Evolutionary conservation across 2,329 filamentous ascomycete genomes (phyloP).

Genomic region (Diaporthe humulicola): DNA sequence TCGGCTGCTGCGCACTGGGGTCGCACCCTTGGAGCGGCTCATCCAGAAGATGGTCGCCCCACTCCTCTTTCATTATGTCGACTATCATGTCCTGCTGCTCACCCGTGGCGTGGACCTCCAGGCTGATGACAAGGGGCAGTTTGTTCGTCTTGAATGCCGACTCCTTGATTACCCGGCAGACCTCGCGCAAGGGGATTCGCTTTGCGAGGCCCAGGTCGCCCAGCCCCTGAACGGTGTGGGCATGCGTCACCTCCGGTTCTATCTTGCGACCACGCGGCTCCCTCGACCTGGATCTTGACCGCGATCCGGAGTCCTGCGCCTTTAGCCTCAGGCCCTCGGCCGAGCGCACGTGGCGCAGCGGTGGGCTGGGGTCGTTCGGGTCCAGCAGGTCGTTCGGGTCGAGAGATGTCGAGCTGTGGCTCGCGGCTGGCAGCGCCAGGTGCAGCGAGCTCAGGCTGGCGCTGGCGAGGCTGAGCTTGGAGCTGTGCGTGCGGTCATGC

Average conservation of each 20-base stretch:
- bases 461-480: slow-evolving; percentile 54
- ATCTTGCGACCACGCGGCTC: slow-evolving; percentile 50
- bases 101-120: slow-evolving; percentile 88
- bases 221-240: slow-evolving; percentile 42
- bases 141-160: slow-evolving; percentile 82
- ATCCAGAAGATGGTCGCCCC: slow-evolving; percentile 81
- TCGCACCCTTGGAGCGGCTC: slow-evolving; percentile 62
- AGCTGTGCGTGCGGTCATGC: slow-evolving; percentile 54
- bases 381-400: slow-evolving; percentile 35
- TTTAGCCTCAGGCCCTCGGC: slow-evolving; percentile 34
- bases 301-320: slow-evolving; percentile 21
- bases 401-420: slow-evolving; percentile 42
- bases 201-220: slow-evolving; percentile 82
- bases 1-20: slow-evolving; percentile 71
- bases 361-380: slow-evolving; percentile 34
- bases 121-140: slow-evolving; percentile 88
- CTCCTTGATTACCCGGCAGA: slow-evolving; percentile 84
- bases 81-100: slow-evolving; percentile 95
- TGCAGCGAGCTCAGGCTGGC: slow-evolving; percentile 52
- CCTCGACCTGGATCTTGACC: slow-evolving; percentile 40
- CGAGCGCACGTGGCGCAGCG: slow-evolving; percentile 34
- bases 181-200: slow-evolving; percentile 87
- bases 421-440: slow-evolving; percentile 39
- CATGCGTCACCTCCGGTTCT: slow-evolving; percentile 88
- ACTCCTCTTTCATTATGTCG: slow-evolving; percentile 91